phyloP scores from a whole-genome alignment of 2,329 filamentous ascomycete genomes.

The Penicillium decumbens region DNA sequence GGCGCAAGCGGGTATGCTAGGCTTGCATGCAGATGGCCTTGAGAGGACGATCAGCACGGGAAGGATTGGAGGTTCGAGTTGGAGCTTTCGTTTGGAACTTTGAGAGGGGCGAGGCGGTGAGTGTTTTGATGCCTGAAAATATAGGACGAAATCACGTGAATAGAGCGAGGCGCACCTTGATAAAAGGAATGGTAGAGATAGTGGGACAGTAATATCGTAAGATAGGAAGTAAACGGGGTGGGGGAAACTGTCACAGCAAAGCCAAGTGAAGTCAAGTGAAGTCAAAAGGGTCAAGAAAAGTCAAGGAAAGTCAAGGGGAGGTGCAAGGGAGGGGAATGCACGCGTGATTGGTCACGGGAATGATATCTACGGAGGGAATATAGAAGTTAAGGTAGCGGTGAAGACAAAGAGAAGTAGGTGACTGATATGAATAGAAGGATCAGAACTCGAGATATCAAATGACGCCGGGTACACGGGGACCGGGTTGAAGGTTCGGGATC shows the following conservation, averaged over 20 bases:
- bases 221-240: background rate
- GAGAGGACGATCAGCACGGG: constrained; percentile 28
- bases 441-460: background rate
- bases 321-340: constrained; percentile 3
- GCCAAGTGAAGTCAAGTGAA: background rate
- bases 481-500: constrained; percentile 9
- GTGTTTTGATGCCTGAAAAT: constrained; percentile 4
- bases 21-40: constrained; percentile 25
- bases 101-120: constrained; percentile 29
- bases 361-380: background rate
- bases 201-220: background rate
- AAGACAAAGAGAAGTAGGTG: background rate
- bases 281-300: no score
- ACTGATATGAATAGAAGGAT: background rate
- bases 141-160: background rate
- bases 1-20: constrained; percentile 21
- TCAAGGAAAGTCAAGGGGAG: background rate
- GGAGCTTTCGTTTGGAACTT: constrained; percentile 24
- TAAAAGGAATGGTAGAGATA: background rate
- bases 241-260: background rate
- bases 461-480: background rate
- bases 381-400: background rate
- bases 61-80: constrained; percentile 25
- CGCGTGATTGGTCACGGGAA: constrained; percentile 24
- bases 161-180: background rate